phyloP scores from a whole-genome alignment of 1,284 basidiomycete genomes.

The Pseudozyma sp. region DNA sequence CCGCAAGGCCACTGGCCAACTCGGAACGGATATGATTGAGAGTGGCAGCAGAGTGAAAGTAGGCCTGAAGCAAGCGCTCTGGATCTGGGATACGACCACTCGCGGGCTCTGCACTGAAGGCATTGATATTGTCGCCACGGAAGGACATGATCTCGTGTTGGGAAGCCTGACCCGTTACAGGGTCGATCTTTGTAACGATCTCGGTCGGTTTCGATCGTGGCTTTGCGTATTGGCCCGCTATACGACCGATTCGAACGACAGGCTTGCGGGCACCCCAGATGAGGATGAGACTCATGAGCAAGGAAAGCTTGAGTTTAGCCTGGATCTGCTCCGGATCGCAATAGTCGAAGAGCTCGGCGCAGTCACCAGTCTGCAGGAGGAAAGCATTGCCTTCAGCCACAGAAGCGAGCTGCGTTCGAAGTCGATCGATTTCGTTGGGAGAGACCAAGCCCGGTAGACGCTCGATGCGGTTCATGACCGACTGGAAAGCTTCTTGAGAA shows the following conservation, averaged over 20 bases:
- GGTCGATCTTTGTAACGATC: slow-evolving; percentile 69
- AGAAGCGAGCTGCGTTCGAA: slow-evolving; percentile 57
- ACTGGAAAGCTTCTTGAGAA: slow-evolving; percentile 41
- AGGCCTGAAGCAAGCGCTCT: slow-evolving; percentile 84
- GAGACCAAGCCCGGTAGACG: slow-evolving; percentile 66
- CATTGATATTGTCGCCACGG: slow-evolving; percentile 96
- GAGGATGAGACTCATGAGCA: slow-evolving; percentile 93
- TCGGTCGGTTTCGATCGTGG: slow-evolving; percentile 89
- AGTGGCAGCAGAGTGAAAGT: slow-evolving; percentile 94
- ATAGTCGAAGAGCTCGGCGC: slow-evolving; percentile 76
- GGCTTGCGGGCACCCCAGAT: slow-evolving; percentile 84
- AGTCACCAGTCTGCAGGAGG: slow-evolving; percentile 95
- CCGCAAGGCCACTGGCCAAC: slow-evolving; percentile 88
- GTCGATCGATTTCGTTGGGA: slow-evolving; percentile 59
- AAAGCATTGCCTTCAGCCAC: slow-evolving; percentile 75
- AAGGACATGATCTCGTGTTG: slow-evolving; percentile 75
- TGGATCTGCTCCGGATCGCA: slow-evolving; percentile 88
- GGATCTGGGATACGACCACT: slow-evolving; percentile 85
- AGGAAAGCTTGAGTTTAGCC: slow-evolving; percentile 90
- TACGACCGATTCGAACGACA: slow-evolving; percentile 62
- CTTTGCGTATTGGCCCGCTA: slow-evolving; percentile 85
- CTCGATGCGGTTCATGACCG: slow-evolving; percentile 51
- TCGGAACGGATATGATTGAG: slow-evolving; percentile 91
- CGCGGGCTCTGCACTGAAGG: slow-evolving; percentile 73
- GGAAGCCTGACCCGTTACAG: slow-evolving; percentile 47